Percentiles rank a stretch among this genome's conserved stretches.
phyloP scores from a whole-genome alignment of 2,329 filamentous ascomycete species.

The Ceratocystiopsis minuta region DNA sequence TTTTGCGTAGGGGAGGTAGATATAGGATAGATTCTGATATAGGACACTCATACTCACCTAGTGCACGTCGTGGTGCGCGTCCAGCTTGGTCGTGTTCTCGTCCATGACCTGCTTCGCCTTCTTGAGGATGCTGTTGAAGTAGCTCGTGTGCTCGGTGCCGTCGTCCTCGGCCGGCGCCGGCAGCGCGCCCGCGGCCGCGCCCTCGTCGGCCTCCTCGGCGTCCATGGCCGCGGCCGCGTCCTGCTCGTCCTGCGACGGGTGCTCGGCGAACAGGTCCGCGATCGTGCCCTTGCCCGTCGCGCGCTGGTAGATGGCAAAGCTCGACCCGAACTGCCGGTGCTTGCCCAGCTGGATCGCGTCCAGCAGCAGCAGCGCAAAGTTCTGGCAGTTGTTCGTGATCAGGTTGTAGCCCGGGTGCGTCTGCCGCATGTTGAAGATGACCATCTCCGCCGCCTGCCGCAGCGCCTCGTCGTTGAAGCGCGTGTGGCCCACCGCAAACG shows the following conservation, averaged over 20 bases:
- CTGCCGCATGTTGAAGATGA: constrained; percentile 32
- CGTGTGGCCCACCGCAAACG: constrained; percentile 32
- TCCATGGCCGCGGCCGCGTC: constrained; percentile 8
- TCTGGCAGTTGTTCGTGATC: constrained; percentile 43
- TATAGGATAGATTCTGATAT: too few species aligned
- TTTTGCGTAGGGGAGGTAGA: too few species aligned
- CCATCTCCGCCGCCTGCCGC: constrained; percentile 29
- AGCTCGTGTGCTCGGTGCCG: not conserved
- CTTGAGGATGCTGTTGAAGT: constrained; percentile 23
- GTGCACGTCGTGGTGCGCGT: constrained; percentile 16
- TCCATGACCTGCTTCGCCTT: constrained; percentile 35
- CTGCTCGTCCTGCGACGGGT: constrained; percentile 14
- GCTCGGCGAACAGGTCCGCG: constrained; percentile 28
- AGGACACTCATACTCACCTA: too few species aligned
- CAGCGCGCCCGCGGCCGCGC: constrained; percentile 2
- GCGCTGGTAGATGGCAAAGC: constrained; percentile 32
- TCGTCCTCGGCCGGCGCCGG: constrained; percentile 6
- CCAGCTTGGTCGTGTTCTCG: constrained; percentile 32
- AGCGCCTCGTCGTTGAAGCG: constrained; percentile 36
- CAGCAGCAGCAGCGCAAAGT: constrained; percentile 32
- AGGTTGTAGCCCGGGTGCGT: constrained; percentile 34
- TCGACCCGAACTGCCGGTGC: constrained; percentile 33
- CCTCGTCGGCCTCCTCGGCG: constrained; percentile 8
- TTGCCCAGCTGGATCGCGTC: constrained; percentile 34
- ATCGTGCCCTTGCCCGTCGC: constrained; percentile 31